These are phyloP conservation scores for Hemerocallis citrina DNA, from an alignment of 106 monocot genomes.

Conservation along the genomic window DNA sequence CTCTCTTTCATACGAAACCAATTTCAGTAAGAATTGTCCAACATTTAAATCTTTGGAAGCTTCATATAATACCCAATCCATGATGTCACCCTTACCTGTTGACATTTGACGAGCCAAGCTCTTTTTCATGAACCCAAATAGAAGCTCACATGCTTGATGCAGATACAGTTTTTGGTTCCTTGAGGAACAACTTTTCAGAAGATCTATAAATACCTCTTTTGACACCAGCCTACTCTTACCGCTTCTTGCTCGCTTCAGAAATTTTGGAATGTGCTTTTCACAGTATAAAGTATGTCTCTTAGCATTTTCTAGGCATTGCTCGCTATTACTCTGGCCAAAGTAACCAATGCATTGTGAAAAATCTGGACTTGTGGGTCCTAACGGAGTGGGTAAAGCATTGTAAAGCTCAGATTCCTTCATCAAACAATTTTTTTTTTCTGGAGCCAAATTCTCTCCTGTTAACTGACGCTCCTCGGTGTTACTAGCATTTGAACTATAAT, in stretches of 20 bases:
- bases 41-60: constrained; percentile 56
- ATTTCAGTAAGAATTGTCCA: constrained; percentile 71
- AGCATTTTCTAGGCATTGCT: constrained; percentile 57
- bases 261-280: constrained; percentile 73
- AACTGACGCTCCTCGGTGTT: constrained; percentile 6
- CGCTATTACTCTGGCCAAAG: constrained; percentile 24
- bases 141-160: constrained; percentile 80
- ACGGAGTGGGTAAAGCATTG: constrained; percentile 24
- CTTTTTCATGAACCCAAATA: constrained; percentile 78
- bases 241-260: constrained; percentile 71
- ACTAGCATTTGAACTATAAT: constrained; percentile 17
- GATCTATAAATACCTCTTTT: constrained; percentile 67
- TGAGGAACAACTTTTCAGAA: constrained; percentile 50
- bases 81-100: constrained; percentile 30
- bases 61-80: constrained; percentile 50
- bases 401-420: constrained; percentile 39
- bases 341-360: constrained; percentile 56
- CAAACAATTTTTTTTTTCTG: constrained; percentile 42
- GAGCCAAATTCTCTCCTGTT: constrained; percentile 25
- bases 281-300: constrained; percentile 68
- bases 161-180: constrained; percentile 55
- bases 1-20: constrained; percentile 75
- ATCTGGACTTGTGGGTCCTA: constrained; percentile 9
- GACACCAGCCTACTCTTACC: constrained; percentile 63
- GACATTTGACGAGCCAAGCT: constrained; percentile 43